A percentile compares a stretch with the other conserved stretches of the same genome.
Evolutionary conservation across 2,329 filamentous ascomycete species (phyloP).

Genomic region (Aureobasidium sp.): DNA sequence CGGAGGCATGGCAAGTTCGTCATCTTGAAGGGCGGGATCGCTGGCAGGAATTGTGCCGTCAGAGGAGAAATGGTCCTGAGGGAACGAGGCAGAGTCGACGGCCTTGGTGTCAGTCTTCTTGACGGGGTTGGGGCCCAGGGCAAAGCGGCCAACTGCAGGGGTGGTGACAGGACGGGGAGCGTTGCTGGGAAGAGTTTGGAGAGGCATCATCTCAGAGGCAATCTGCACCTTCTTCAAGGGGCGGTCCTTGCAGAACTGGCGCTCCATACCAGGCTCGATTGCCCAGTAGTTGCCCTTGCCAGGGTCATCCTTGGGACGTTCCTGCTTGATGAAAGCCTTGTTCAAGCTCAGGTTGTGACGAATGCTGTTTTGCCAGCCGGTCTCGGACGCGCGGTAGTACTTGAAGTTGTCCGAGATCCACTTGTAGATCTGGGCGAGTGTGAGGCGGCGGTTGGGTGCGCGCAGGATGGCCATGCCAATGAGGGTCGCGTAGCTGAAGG

Average conservation of each 20-base stretch:
- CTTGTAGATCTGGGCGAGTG: slow-evolving; percentile 92
- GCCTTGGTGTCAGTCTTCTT: slow-evolving; percentile 31
- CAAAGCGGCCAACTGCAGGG: slow-evolving; percentile 29
- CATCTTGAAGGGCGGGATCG: slow-evolving; percentile 41
- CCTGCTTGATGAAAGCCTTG: slow-evolving; percentile 93
- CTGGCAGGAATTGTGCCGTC: slow-evolving; percentile 45
- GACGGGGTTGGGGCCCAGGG: slow-evolving; percentile 22
- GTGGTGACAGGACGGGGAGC: slow-evolving; percentile 30
- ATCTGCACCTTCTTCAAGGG: slow-evolving; percentile 49
- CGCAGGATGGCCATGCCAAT: slow-evolving; percentile 96
- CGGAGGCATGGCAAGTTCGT: slow-evolving; percentile 33
- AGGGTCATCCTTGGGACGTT: slow-evolving; percentile 91
- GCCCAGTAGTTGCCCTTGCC: slow-evolving; percentile 98
- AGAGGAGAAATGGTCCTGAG: slow-evolving; percentile 42
- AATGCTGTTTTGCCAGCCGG: slow-evolving; percentile 98
- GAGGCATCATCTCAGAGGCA: slow-evolving; percentile 35
- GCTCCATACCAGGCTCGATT: slow-evolving; percentile 82
- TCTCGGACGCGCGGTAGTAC: slow-evolving; percentile 76
- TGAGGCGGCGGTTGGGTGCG: slow-evolving; percentile 72
- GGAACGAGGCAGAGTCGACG: slow-evolving; percentile 42
- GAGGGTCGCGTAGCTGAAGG: slow-evolving; percentile 86
- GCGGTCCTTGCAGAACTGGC: slow-evolving; percentile 68
- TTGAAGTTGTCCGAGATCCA: slow-evolving; percentile 96
- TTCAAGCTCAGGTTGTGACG: slow-evolving; percentile 94
- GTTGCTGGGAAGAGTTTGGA: slow-evolving; percentile 20